A percentile compares a stretch with the other conserved stretches of the same genome.
Conservation (phyloP, 306 rosid genomes). For the Mucuna pruriens region DNA sequence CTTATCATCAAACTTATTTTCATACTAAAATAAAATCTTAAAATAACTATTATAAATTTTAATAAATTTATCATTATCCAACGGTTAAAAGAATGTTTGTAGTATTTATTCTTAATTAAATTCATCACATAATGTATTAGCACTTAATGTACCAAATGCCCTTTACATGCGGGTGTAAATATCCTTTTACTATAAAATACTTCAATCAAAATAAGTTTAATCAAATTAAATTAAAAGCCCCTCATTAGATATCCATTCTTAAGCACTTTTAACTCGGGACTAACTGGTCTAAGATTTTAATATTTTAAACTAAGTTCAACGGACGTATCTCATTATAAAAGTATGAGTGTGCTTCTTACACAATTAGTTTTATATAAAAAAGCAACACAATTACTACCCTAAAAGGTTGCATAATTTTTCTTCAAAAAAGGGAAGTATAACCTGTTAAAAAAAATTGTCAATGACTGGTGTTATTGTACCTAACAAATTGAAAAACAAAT, state of each 20-base stretch:
- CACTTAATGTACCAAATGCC: too few relatives aligned
- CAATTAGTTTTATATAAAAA: not conserved
- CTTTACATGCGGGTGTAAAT: too few relatives aligned
- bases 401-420: not conserved
- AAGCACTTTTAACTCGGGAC: not conserved
- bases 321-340: not conserved
- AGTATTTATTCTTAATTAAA: too few relatives aligned
- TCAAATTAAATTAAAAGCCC: not conserved
- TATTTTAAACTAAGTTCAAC: not conserved
- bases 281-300: not conserved
- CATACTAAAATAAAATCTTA: too few relatives aligned
- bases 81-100: too few relatives aligned
- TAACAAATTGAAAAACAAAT: constrained; percentile 23
- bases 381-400: not conserved
- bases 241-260: not conserved
- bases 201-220: not conserved
- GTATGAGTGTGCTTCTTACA: too few relatives aligned
- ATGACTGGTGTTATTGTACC: constrained; percentile 36
- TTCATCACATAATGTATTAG: too few relatives aligned
- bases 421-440: not conserved
- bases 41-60: too few relatives aligned
- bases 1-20: too few relatives aligned
- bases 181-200: too few relatives aligned
- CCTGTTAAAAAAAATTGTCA: not conserved
- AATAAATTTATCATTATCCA: too few relatives aligned